These are phyloP conservation scores for Epichloe festucae DNA, from an alignment of 2,329 filamentous ascomycete genomes.

Conservation along the genomic window DNA sequence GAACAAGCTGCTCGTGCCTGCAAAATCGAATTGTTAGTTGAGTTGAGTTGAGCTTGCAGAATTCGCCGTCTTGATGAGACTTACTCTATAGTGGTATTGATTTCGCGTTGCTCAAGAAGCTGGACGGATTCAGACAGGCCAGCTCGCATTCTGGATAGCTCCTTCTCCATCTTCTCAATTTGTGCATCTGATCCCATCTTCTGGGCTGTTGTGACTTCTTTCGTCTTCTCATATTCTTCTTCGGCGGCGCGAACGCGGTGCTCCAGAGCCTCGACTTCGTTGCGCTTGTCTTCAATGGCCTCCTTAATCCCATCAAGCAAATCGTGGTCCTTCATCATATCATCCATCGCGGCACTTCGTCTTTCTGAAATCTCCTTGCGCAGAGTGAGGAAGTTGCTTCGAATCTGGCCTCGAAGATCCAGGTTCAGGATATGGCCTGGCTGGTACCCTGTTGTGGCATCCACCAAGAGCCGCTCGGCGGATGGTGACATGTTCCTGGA, in stretches of 20 bases:
- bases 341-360: slow-evolving; percentile 67
- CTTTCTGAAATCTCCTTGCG: slow-evolving; percentile 90
- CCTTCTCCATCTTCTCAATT: slow-evolving; percentile 98
- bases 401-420: slow-evolving; percentile 73
- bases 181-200: slow-evolving; percentile 83
- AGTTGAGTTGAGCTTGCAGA: not conserved
- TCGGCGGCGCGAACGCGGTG: slow-evolving; percentile 80
- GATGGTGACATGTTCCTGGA: slow-evolving; percentile 23
- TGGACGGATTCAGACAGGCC: slow-evolving; percentile 77
- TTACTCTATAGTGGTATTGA: slow-evolving; percentile 92
- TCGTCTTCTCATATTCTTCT: slow-evolving; percentile 87
- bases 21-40: not conserved
- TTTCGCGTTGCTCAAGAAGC: slow-evolving; percentile 85
- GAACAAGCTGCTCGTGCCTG: slow-evolving; percentile 84
- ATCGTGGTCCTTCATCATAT: slow-evolving; percentile 90
- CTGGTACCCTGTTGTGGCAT: slow-evolving; percentile 75
- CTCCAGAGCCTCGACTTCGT: slow-evolving; percentile 82
- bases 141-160: slow-evolving; percentile 83
- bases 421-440: slow-evolving; percentile 79
- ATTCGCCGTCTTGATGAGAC: slow-evolving; percentile 18
- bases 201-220: slow-evolving; percentile 73
- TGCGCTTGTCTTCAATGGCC: slow-evolving; percentile 88
- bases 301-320: slow-evolving; percentile 90
- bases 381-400: slow-evolving; percentile 62
- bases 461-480: slow-evolving; percentile 68